A percentile compares a stretch with the other conserved stretches of the same genome.
Conservation (phyloP, 2,329 filamentous ascomycete species). For the Colletotrichum lupini region DNA sequence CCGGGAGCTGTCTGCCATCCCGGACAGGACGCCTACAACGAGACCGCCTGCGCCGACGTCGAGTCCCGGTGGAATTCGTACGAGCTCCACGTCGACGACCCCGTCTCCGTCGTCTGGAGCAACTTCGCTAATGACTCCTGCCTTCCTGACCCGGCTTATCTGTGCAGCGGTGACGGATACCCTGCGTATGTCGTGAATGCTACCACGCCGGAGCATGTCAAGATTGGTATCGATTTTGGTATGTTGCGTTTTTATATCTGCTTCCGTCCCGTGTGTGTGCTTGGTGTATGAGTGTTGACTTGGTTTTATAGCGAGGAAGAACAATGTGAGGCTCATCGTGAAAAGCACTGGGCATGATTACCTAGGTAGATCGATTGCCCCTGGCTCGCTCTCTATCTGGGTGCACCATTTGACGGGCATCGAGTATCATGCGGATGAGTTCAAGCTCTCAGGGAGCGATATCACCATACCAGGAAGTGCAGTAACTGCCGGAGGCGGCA, state of each 20-base stretch:
- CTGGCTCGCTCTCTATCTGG: constrained; percentile 66
- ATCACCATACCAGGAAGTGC: constrained; percentile 49
- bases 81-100: constrained; percentile 48
- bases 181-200: constrained; percentile 50
- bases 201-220: constrained; percentile 46
- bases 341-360: constrained; percentile 57
- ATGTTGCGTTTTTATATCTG: not conserved
- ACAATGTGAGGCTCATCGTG: constrained; percentile 54
- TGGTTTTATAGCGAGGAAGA: constrained; percentile 42
- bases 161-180: constrained; percentile 49
- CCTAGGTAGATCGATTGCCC: constrained; percentile 56
- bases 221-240: constrained; percentile 56
- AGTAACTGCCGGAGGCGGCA: constrained; percentile 64
- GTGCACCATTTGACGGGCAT: constrained; percentile 49
- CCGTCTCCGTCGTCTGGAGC: constrained; percentile 50
- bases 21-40: constrained; percentile 44
- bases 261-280: not conserved
- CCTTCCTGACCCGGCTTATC: constrained; percentile 50
- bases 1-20: constrained; percentile 58
- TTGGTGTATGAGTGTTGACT: constrained; percentile 38
- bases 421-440: not conserved
- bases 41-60: constrained; percentile 44
- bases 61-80: not conserved
- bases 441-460: not conserved
- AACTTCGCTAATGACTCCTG: constrained; percentile 63